Evolutionary conservation across 2,329 filamentous ascomycete genomes (phyloP).

Genomic region (Didymosphaeria variabile): DNA sequence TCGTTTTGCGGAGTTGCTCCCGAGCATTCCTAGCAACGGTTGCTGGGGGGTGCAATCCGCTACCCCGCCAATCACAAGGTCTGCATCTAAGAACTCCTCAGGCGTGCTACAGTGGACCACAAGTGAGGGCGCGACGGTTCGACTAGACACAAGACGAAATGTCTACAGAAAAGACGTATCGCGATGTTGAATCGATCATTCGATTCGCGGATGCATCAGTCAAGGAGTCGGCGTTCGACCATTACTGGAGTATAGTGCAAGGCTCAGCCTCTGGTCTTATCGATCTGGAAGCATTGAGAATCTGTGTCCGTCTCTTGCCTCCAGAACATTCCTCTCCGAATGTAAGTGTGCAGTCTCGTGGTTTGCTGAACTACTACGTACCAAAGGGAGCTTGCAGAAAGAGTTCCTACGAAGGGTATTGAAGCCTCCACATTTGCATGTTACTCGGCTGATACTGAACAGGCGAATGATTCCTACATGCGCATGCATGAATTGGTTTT

Average conservation of each 20-base stretch:
- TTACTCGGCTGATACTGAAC: constrained; percentile 13
- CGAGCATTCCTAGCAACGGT: constrained; percentile 21
- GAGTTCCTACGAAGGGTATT: constrained; percentile 1
- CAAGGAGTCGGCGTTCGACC: constrained; percentile 32
- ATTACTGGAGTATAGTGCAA: constrained; percentile 32
- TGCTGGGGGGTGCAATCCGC: constrained; percentile 28
- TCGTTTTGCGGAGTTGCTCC: neutral
- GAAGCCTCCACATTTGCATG: neutral
- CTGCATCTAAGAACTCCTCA: constrained; percentile 7
- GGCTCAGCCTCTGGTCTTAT: constrained; percentile 19
- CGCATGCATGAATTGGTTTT: constrained; percentile 30
- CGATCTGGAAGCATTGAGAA: constrained; percentile 31
- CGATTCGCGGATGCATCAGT: constrained; percentile 32
- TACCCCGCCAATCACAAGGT: constrained; percentile 19
- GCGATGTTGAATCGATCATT: constrained; percentile 30
- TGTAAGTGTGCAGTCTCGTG: constrained; percentile 15
- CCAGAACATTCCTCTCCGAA: neutral
- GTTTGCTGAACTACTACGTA: neutral
- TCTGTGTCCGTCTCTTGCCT: constrained; percentile 34
- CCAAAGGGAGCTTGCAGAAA: constrained; percentile 6
- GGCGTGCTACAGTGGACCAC: constrained; percentile 9
- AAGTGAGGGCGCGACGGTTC: neutral
- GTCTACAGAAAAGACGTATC: constrained; percentile 7
- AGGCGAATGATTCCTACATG: constrained; percentile 12
- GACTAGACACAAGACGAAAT: neutral